Evolutionary conservation across 805 yeast genomes (phyloP).

Genomic region (Scheffersomyces stipitis): DNA sequence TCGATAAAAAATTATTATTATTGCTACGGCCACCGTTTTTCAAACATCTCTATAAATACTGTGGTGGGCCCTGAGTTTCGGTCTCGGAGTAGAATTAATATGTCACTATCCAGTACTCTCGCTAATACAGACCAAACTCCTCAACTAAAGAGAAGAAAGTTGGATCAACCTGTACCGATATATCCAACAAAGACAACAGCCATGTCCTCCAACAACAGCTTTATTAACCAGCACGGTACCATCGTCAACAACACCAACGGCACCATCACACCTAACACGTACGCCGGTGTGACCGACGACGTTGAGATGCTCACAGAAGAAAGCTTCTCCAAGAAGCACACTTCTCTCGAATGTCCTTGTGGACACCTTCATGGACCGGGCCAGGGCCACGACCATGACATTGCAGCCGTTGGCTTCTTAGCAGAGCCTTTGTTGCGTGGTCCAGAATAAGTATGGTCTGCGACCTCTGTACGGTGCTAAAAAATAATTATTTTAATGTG

Average conservation of each 20-base stretch:
- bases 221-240: slow-evolving; percentile 1
- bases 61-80: too few species aligned
- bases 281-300: neutral
- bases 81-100: too few species aligned
- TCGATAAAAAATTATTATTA: too few species aligned
- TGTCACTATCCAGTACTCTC: too few species aligned
- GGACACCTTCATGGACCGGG: slow-evolving; percentile 17
- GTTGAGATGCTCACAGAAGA: neutral
- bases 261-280: slow-evolving; percentile 3
- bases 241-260: slow-evolving; percentile 4
- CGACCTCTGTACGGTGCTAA: too few species aligned
- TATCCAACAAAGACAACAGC: neutral
- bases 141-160: slow-evolving; percentile 7
- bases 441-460: slow-evolving; percentile 11
- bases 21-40: too few species aligned
- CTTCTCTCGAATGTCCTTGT: slow-evolving; percentile 10
- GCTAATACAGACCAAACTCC: too few species aligned
- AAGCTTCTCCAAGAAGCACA: neutral
- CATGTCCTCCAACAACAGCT: neutral
- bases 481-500: too few species aligned
- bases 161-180: slow-evolving; percentile 8
- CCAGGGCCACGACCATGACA: slow-evolving; percentile 12
- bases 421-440: slow-evolving; percentile 12
- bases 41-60: too few species aligned
- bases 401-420: slow-evolving; percentile 12